phyloP scores from a whole-genome alignment of 2,329 filamentous ascomycete genomes.

The Dothideomycetes sp. region DNA sequence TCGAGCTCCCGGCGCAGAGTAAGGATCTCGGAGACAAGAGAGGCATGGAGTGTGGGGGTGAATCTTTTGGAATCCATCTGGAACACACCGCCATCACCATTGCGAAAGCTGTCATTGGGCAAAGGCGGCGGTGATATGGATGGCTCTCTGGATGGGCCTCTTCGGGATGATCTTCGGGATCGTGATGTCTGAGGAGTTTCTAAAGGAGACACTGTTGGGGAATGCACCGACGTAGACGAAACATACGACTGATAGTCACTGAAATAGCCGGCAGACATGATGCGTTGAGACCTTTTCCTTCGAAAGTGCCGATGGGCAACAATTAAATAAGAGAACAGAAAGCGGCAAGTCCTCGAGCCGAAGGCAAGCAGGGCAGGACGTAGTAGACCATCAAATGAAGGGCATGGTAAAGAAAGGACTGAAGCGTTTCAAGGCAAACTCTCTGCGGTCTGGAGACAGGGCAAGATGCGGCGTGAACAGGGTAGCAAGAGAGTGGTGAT shows the following conservation, averaged over 20 bases:
- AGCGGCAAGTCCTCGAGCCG: too few species aligned
- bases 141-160: slow-evolving; percentile 46
- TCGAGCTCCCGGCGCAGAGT: slow-evolving; percentile 80
- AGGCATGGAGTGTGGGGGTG: slow-evolving; percentile 89
- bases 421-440: too few species aligned
- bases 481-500: too few species aligned
- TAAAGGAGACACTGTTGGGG: slow-evolving; percentile 61
- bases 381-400: too few species aligned
- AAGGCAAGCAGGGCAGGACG: too few species aligned
- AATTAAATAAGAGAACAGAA: too few species aligned
- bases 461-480: too few species aligned
- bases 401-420: too few species aligned
- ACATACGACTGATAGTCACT: slow-evolving; percentile 31
- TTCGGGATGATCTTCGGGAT: slow-evolving; percentile 54
- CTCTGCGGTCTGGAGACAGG: too few species aligned
- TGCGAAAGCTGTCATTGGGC: slow-evolving; percentile 31
- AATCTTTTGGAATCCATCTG: slow-evolving; percentile 84
- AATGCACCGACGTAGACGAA: slow-evolving; percentile 52
- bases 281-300: too few species aligned
- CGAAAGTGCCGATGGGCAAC: too few species aligned
- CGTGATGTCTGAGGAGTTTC: slow-evolving; percentile 44
- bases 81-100: slow-evolving; percentile 53
- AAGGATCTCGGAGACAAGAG: slow-evolving; percentile 87
- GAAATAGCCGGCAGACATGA: slow-evolving; percentile 34
- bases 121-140: slow-evolving; percentile 52